Evolutionary conservation across 164 flowering plant genomes (phyloP).

Genomic region (Vitis cinerea): DNA sequence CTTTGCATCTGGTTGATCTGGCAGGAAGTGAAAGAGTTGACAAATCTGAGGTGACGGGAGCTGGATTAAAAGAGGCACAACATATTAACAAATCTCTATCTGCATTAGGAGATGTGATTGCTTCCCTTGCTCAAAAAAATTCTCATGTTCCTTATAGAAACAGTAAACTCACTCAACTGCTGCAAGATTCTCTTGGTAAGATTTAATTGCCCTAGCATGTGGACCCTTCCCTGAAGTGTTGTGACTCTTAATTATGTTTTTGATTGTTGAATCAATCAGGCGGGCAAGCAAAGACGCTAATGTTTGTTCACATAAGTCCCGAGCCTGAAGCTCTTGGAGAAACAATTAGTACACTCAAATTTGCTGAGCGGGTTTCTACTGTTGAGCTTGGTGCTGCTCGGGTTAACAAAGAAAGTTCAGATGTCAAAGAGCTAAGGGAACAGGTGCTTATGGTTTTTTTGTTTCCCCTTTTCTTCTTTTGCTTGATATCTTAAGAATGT

Average conservation of each 20-base stretch:
- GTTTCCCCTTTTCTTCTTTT: background rate
- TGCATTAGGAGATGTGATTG: conserved; percentile 82
- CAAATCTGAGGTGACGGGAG: conserved; percentile 75
- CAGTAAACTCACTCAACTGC: conserved; percentile 80
- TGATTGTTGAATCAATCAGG: conserved; percentile 27
- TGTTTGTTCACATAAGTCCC: conserved; percentile 73
- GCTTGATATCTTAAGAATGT: background rate
- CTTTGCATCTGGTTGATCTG: conserved; percentile 84
- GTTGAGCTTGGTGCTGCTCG: conserved; percentile 69
- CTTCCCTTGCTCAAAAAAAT: conserved; percentile 66
- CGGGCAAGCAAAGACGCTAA: conserved; percentile 72
- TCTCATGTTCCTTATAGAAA: conserved; percentile 79
- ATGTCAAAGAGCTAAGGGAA: conserved; percentile 58
- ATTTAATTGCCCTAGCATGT: background rate
- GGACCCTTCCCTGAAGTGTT: background rate
- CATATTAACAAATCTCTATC: conserved; percentile 82
- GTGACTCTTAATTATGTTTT: background rate
- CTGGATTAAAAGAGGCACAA: conserved; percentile 75
- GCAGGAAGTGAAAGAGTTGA: conserved; percentile 90
- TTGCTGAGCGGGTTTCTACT: conserved; percentile 68
- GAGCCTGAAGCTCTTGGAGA: conserved; percentile 59
- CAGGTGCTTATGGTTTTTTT: conserved; percentile 32
- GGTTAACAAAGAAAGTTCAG: conserved; percentile 53
- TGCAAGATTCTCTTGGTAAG: conserved; percentile 85
- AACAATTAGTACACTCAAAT: conserved; percentile 64